phyloP scores from a whole-genome alignment of 2,329 filamentous ascomycete genomes.

The Talaromyces funiculosus region DNA sequence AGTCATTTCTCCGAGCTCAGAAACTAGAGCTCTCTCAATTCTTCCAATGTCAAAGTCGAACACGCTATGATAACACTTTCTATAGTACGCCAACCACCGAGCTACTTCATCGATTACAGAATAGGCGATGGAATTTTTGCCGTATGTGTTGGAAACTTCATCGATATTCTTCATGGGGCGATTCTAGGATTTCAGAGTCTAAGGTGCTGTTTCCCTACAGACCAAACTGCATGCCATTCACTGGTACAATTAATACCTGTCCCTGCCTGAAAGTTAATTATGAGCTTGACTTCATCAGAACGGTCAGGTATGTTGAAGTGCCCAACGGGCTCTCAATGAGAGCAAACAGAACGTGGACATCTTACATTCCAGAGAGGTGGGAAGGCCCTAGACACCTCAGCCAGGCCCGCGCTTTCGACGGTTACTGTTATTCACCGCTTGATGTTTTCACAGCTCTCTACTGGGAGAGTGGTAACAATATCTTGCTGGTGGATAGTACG shows the following conservation, averaged over 20 bases:
- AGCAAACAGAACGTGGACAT: not conserved
- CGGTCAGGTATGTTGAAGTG: not conserved
- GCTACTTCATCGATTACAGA: not conserved
- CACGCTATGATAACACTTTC: not conserved
- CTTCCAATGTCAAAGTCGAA: not conserved
- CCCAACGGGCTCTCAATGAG: not conserved
- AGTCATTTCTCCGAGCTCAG: not conserved
- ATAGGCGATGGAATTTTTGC: not conserved
- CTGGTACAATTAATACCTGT: not conserved
- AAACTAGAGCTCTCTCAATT: not conserved
- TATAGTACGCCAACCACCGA: not conserved
- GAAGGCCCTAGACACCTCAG: not conserved
- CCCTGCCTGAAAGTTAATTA: not conserved
- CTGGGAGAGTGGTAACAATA: not conserved
- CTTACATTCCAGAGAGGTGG: not conserved
- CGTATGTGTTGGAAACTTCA: not conserved
- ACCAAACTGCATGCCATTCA: not conserved
- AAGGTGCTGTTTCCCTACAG: not conserved
- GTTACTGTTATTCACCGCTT: not conserved
- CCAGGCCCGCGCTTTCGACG: not conserved
- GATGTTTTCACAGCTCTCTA: not conserved
- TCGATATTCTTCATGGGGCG: not conserved
- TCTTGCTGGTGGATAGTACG: not conserved
- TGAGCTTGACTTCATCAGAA: not conserved
- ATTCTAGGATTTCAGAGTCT: not conserved